A percentile compares a stretch with the other conserved stretches of the same genome.
phyloP scores from a whole-genome alignment of 2,329 filamentous ascomycete species.

The Verticillium albo-atrum region DNA sequence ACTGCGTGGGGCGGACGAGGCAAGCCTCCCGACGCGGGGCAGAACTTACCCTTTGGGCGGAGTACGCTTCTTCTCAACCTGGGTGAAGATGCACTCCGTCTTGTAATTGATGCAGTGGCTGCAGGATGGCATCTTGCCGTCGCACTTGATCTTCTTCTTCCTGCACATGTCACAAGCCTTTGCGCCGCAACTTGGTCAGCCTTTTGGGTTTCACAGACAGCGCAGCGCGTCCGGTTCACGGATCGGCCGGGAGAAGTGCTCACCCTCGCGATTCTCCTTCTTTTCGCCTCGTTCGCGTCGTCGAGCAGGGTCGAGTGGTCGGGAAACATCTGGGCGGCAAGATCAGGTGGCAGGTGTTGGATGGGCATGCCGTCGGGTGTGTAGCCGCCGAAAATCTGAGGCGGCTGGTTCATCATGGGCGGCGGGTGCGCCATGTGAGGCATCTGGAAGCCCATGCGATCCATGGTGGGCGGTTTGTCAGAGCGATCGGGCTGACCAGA shows the following conservation, averaged over 20 bases:
- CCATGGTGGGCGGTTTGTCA: slow-evolving; percentile 30
- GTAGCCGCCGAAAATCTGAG: slow-evolving; percentile 66
- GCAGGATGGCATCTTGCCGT: slow-evolving; percentile 91
- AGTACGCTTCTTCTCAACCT: slow-evolving; percentile 97
- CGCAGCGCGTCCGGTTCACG: neutral
- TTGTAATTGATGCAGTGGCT: slow-evolving; percentile 98
- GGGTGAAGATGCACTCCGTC: slow-evolving; percentile 94
- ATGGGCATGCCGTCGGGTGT: slow-evolving; percentile 55
- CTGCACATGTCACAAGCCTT: slow-evolving; percentile 95
- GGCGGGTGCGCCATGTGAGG: slow-evolving; percentile 46
- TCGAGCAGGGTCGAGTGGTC: slow-evolving; percentile 54
- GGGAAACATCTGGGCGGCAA: slow-evolving; percentile 56
- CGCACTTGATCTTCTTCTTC: slow-evolving; percentile 97
- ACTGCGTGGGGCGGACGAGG: neutral
- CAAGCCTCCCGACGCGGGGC: neutral
- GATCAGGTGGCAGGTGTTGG: slow-evolving; percentile 49
- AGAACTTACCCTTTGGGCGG: slow-evolving; percentile 83
- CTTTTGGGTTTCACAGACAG: neutral
- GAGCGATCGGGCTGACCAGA: neutral
- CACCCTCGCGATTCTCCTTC: slow-evolving; percentile 83
- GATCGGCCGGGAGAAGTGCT: slow-evolving; percentile 21
- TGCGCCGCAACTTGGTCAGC: slow-evolving; percentile 3
- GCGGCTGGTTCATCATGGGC: slow-evolving; percentile 60
- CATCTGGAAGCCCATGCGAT: slow-evolving; percentile 56
- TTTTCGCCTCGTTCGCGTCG: slow-evolving; percentile 77